Evolutionary conservation across 129 eudicot species (phyloP), one percentile per base, ranked within the genome.

Genomic region (Chrysanthemum lavandulifolium): DNA sequence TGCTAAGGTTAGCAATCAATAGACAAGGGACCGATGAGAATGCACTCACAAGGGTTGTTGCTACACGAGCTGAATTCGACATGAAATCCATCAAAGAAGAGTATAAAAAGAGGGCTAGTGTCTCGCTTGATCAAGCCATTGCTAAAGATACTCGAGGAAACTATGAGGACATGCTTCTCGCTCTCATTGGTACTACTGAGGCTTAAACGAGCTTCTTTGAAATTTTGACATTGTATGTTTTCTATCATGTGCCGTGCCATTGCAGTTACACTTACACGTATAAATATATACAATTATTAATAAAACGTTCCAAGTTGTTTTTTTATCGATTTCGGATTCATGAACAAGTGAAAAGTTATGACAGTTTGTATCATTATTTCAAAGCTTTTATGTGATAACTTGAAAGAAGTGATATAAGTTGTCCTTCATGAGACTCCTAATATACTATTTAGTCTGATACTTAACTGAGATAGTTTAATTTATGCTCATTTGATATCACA

Each of bases 61-160:
- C 92, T 45, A 90, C 96, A 13, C 82, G 98, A 76, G 93, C 93
- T 6, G 97, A 89, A 81, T 78, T 86, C 8, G 98, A 94, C 86
- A 79, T 94, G 98, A 81, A 94, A 78, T 59, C 43, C 12, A 94
- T 94, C 5, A 90, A 90, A 73, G 89, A 88, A 1, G 82, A 77
- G 67, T 94, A 87, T 59, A 77, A 82, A 12, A 83, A 71, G 72
- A 81, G 98, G 77, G 86, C 76, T 78, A 86, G 86, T 12, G 82
- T 79, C 10, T 79, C 96, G 13, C 87, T 94, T n/a, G 89, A 90
- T 54, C 62, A 65, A 3, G 97, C 97, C 51, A 82, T 94, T 52
- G 86, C 77, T 23, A 91, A 85, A 72, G 98, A 94, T 75, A 94
- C 97, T 8, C 62, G 65, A 10, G 98, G 98, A 70, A 88, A 94